Evolutionary conservation across 2,329 filamentous ascomycete species (phyloP), one percentile per base, ranked within the genome.

Genomic region (Cladophialophora exuberans): DNA sequence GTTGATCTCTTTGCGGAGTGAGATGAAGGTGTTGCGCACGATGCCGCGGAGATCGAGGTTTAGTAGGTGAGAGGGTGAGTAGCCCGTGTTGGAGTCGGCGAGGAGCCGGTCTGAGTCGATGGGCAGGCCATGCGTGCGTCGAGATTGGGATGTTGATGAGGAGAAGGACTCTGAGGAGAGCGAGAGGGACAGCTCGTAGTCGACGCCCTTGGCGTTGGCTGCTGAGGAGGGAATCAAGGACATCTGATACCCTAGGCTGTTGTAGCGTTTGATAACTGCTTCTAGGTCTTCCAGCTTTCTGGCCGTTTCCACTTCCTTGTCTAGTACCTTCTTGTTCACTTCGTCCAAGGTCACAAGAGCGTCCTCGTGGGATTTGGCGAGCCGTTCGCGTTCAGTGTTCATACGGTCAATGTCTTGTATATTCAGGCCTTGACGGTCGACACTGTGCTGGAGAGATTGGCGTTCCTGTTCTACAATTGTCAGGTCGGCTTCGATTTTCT

Each of bases 371-470:
- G 87, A 89, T 65, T 88, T 92, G 62, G 96, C 90, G n/a, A 99
- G 81, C 42, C 94, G 86, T 67, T 99, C 94, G 49, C 92, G 86
- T 71, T 99, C 94, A 30, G 89, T 87, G 64, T 91, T 96, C 93
- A 99, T 97, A 72, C 94, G 90, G 80, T 99, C 94, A 69, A 99
- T 97, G 81, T 99, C 94, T 74, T 94, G 89, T 74, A 97, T 95
- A 66, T 91, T 95, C 70, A 99, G 92, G 2, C 94, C 94, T 69
- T 96, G 90, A 64, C 88, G 86, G 71, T 97, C 94, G 23, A 99
- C 91, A 25, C 88, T 86, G 56, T 87, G 85, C 70, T 97, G 93
- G 7, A 99, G 80, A 25, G 82, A 81, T 36, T 84, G 77, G 59
- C 90, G 85, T 70, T 99, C 94, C 13, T 88, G 85, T 62, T 97